Base-by-base conservation (phyloP, 106 monocot species). In the Dactylorhiza incarnata region DNA sequence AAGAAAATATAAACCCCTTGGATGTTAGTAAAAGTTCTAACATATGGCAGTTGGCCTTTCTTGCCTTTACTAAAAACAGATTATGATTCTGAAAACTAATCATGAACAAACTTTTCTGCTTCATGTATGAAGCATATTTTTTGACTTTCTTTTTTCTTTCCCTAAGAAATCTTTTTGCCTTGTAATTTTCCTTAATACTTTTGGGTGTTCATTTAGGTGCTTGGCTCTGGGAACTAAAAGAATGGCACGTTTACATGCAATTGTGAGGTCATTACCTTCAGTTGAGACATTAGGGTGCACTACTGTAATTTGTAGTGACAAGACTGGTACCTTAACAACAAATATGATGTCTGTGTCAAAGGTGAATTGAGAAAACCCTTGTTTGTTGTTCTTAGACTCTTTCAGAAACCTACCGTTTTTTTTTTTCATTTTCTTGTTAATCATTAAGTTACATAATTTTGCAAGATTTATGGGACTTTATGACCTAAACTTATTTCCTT, bases 301-400 rank as follows among this genome's bases (percentile, higher is more conserved):
- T n/a, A 99, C 99, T 22, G 94, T 99, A 49, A 99, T 99, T 75
- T 99, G 99, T 75, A 99, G 94, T 77, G 99, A 99, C 78, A 99
- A 99, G 75, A 99, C 99, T 43, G 99, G 99, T 69, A 99, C 99
- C 75, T 87, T 99, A 12, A 99, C 99, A 23, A 99, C 99, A 25
- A 99, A 99, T 81, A 99, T 99, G 99, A 99, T 99, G 94, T 99
- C 99, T 66, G 99, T 94, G 22, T 94, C 94, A 77, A 99, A 99
- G 92, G 99, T 99, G 74, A 84, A 54, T 62, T 9, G 43, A 49
- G 9, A 20, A 71, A 16, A 16, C 0, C 72, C 22, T 48, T 20
- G 16, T 22, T 72, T 46, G 44, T 49, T 72, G 5, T 72, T 5
- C 11, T 3, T 72, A 19, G 16, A 16, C 43, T 72, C 17, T 69